These are phyloP conservation scores for Botrytis hyacinthi DNA, from an alignment of 2,329 filamentous ascomycete genomes.

Conservation along the genomic window DNA sequence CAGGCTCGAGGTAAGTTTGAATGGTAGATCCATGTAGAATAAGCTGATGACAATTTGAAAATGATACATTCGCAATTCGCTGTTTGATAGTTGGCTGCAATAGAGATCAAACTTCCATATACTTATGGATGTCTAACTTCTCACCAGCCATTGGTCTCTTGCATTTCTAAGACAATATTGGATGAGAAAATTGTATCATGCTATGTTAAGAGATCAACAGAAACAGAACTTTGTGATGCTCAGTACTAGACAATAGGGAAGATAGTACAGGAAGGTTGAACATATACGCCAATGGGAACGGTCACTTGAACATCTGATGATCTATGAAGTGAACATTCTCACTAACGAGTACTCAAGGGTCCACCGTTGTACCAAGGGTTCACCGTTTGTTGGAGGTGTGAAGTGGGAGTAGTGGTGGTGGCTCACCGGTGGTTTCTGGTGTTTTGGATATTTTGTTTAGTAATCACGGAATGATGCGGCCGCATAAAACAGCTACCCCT, in stretches of 20 bases:
- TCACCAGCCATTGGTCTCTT: background rate
- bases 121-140: background rate
- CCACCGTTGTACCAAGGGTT: background rate
- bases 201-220: background rate
- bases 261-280: background rate
- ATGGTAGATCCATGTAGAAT: background rate
- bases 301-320: background rate
- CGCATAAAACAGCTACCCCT: background rate
- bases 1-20: background rate
- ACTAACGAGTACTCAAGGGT: background rate
- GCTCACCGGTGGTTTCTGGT: background rate
- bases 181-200: background rate
- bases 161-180: background rate
- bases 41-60: background rate
- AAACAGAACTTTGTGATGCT: background rate
- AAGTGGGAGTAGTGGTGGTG: background rate
- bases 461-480: background rate
- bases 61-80: background rate
- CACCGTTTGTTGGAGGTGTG: background rate
- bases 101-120: background rate
- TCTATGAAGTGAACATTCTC: background rate
- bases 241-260: background rate
- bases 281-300: background rate
- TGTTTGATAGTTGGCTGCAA: background rate
- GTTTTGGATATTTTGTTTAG: background rate